Evolutionary conservation across 345 rosid genomes (phyloP).

Genomic region (Syzygium grande): DNA sequence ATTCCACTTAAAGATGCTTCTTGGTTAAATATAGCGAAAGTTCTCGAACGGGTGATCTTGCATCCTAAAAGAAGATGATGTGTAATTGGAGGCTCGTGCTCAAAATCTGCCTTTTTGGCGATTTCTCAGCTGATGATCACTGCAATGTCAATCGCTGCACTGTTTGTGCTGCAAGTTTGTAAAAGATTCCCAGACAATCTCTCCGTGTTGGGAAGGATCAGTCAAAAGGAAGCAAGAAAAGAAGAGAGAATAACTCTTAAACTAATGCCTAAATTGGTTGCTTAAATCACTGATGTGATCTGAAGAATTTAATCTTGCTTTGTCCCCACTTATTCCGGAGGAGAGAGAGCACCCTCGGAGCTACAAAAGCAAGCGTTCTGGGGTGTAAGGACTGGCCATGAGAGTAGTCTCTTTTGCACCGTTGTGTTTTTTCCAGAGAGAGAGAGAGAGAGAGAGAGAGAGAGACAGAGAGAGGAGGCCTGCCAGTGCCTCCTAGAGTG

Average conservation of each 20-base stretch:
- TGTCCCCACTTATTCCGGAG: constrained; percentile 29
- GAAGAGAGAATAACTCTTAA: constrained; percentile 17
- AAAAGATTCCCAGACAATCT: neutral
- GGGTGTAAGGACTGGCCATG: neutral
- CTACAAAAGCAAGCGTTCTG: neutral
- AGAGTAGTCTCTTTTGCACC: neutral
- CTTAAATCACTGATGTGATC: constrained; percentile 46
- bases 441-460: neutral
- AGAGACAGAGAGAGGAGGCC: neutral
- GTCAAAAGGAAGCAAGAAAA: constrained; percentile 19
- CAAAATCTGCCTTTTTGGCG: neutral
- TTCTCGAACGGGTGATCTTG: neutral
- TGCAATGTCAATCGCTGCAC: neutral
- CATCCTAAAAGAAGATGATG: neutral
- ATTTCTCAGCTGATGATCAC: neutral
- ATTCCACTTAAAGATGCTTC: neutral
- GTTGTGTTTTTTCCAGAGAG: neutral
- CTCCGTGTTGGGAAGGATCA: constrained; percentile 14
- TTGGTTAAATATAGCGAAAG: neutral
- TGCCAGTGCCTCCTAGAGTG: neutral
- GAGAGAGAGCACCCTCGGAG: constrained; percentile 3
- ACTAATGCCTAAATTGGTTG: constrained; percentile 20
- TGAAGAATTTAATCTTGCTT: constrained; percentile 53
- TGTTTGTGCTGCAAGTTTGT: neutral
- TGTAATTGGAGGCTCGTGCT: neutral